A percentile compares a stretch with the other conserved stretches of the same genome.
Conservation (phyloP, 176 grass and related monocot species). For the Musa schizocarpa region DNA sequence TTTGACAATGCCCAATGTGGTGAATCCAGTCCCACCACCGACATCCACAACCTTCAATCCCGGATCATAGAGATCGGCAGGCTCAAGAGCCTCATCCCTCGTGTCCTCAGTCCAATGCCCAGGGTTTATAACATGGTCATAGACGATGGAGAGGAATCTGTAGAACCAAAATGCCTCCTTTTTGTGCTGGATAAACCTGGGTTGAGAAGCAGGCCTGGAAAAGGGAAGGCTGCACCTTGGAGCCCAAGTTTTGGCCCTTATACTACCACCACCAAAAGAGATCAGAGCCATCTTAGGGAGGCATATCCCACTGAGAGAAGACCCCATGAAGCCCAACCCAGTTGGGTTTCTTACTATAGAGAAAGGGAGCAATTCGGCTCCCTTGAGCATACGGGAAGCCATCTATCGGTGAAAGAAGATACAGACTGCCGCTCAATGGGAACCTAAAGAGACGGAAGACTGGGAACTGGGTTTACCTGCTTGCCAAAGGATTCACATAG, state of each 20-base stretch:
- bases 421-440: background rate
- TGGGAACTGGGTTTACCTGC: too few relatives aligned
- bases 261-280: conserved; percentile 1
- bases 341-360: conserved; percentile 14
- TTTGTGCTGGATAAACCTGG: conserved; percentile 97
- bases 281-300: conserved; percentile 28
- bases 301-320: background rate
- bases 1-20: conserved; percentile 82
- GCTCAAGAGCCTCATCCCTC: conserved; percentile 80
- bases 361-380: conserved; percentile 30
- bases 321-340: conserved; percentile 26
- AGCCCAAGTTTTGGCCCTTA: conserved; percentile 5
- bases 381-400: conserved; percentile 32
- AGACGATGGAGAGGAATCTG: conserved; percentile 81
- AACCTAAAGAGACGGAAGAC: too few relatives aligned
- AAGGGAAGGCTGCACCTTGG: conserved; percentile 38
- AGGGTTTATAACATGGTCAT: conserved; percentile 89
- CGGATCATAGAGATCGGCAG: conserved; percentile 49
- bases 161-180: conserved; percentile 99
- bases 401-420: conserved; percentile 8
- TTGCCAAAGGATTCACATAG: too few relatives aligned
- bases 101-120: conserved; percentile 97
- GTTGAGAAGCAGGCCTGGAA: conserved; percentile 39
- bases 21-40: conserved; percentile 69
- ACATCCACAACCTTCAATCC: conserved; percentile 73